Evolutionary conservation across 805 yeast species (phyloP).

Genomic region (Dipodascus albidus): DNA sequence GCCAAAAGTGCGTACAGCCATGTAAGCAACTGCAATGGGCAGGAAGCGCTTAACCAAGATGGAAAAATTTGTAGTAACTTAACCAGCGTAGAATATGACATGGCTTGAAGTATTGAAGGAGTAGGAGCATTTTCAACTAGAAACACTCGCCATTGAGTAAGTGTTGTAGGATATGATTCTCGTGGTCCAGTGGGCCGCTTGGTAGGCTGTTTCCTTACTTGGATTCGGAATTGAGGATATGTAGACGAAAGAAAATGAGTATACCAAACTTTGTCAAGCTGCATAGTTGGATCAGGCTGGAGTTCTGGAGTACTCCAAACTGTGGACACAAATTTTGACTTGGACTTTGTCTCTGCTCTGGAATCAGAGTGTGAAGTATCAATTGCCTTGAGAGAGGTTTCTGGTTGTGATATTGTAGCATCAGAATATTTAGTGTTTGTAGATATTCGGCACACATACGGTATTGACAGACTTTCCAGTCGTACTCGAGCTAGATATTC

Average conservation of each 20-base stretch:
- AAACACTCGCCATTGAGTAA: background rate
- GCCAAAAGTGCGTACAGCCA: background rate
- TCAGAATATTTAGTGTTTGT: background rate
- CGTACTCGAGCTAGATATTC: background rate
- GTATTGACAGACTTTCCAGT: background rate
- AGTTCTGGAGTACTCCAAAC: background rate
- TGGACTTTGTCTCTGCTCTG: too few relatives aligned
- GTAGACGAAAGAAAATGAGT: background rate
- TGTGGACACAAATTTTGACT: background rate
- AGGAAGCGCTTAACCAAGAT: background rate
- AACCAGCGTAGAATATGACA: background rate
- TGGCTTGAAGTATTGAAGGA: background rate
- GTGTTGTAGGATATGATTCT: background rate
- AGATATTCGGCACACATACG: background rate
- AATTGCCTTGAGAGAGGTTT: background rate
- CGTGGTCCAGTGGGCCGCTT: background rate
- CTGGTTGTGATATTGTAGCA: background rate
- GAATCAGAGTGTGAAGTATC: background rate
- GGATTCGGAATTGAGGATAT: background rate
- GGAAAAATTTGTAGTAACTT: background rate
- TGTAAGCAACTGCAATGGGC: background rate
- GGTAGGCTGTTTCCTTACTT: background rate
- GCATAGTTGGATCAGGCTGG: background rate
- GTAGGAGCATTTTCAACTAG: background rate
- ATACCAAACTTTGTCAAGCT: background rate